Percentiles rank a stretch among this genome's conserved stretches.
These are phyloP conservation scores for Cutaneotrichosporon daszewskae DNA, from an alignment of 1,284 basidiomycete genomes.

Conservation along the genomic window DNA sequence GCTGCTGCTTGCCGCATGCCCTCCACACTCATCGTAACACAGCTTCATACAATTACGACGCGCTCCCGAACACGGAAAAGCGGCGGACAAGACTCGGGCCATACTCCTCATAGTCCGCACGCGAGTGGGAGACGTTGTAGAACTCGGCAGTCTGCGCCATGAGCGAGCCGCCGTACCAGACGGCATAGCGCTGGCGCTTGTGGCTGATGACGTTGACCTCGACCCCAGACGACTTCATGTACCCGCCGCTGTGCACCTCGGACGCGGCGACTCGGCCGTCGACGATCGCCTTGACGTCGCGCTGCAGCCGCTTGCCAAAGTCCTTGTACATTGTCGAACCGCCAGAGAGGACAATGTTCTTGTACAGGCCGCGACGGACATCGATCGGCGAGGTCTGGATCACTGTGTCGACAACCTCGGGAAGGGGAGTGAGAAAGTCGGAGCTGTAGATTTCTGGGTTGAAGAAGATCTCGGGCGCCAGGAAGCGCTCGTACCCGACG, in stretches of 20 bases:
- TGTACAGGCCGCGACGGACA: slow-evolving; percentile 88
- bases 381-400: slow-evolving; percentile 96
- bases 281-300: slow-evolving; percentile 90
- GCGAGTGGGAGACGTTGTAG: slow-evolving; percentile 94
- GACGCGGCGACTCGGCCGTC: slow-evolving; percentile 80
- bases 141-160: slow-evolving; percentile 95
- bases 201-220: slow-evolving; percentile 98
- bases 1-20: too few species aligned
- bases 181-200: slow-evolving; percentile 95
- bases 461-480: slow-evolving; percentile 99
- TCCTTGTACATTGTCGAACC: slow-evolving; percentile 98
- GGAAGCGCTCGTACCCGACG: slow-evolving; percentile 97
- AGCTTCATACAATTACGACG: too few species aligned
- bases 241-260: slow-evolving; percentile 67
- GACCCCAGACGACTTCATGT: slow-evolving; percentile 79
- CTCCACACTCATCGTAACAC: too few species aligned
- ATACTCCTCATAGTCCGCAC: slow-evolving; percentile 95
- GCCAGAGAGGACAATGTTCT: slow-evolving; percentile 92
- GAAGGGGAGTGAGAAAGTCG: slow-evolving; percentile 95
- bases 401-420: slow-evolving; percentile 92
- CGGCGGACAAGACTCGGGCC: slow-evolving; percentile 92
- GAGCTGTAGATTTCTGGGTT: slow-evolving; percentile 98
- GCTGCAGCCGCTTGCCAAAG: slow-evolving; percentile 91
- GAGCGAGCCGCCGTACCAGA: slow-evolving; percentile 96
- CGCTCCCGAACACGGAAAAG: slow-evolving; percentile 91